phyloP scores from a whole-genome alignment of 805 yeast species.

The Blastobotrys parvus region DNA sequence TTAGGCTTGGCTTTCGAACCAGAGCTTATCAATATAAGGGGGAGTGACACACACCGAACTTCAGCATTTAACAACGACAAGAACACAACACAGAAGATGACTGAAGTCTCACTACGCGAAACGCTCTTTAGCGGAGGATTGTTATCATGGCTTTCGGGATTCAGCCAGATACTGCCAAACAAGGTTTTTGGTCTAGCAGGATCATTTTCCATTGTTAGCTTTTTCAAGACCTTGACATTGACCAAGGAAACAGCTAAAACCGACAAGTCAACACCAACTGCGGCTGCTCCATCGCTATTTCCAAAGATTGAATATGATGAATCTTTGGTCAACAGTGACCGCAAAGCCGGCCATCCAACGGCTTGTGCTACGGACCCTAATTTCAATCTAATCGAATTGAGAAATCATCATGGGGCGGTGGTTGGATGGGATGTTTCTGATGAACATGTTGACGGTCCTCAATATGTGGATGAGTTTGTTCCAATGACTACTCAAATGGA shows the following conservation, averaged over 20 bases:
- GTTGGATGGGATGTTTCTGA: constrained; percentile 16
- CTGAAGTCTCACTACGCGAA: not conserved
- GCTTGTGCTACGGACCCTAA: constrained; percentile 19
- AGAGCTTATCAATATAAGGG: too few species aligned
- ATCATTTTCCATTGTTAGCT: not conserved
- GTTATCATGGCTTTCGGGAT: not conserved
- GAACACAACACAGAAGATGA: not conserved
- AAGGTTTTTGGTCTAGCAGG: too few species aligned
- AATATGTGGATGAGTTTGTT: not conserved
- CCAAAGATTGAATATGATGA: too few species aligned
- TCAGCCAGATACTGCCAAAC: not conserved
- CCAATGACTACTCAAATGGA: too few species aligned
- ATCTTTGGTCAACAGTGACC: too few species aligned
- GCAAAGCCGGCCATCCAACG: constrained; percentile 12
- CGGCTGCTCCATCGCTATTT: not conserved
- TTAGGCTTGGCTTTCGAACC: too few species aligned
- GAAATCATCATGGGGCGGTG: constrained; percentile 11
- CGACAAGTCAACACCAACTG: not conserved
- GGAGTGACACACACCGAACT: too few species aligned
- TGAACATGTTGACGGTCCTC: constrained; percentile 3
- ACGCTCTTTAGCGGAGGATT: not conserved
- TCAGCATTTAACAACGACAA: too few species aligned
- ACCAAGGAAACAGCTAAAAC: not conserved
- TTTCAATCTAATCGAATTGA: constrained; percentile 13
- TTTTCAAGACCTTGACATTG: not conserved